A percentile compares a stretch with the other conserved stretches of the same genome.
Evolutionary conservation across 1,284 basidiomycete genomes (phyloP).

Genomic region (Takashimella koratensis): DNA sequence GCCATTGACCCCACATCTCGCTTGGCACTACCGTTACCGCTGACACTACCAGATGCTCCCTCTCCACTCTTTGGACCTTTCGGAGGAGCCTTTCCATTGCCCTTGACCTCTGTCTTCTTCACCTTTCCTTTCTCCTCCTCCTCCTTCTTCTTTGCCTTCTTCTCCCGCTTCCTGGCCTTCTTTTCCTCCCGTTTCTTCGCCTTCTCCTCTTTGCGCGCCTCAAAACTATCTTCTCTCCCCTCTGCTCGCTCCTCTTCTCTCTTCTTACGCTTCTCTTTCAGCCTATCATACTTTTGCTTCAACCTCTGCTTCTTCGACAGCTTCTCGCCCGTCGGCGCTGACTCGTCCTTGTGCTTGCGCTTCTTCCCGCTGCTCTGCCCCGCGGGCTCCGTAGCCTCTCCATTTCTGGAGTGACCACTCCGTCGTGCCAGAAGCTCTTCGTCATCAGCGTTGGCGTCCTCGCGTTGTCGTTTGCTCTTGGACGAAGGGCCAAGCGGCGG

Average conservation of each 20-base stretch:
- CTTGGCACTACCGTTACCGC: not conserved
- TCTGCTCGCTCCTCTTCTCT: not conserved
- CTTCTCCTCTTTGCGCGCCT: not conserved
- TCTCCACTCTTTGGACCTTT: no score
- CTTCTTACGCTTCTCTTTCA: constrained; percentile 6
- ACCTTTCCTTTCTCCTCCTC: not conserved
- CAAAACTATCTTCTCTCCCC: not conserved
- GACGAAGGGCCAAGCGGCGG: not conserved
- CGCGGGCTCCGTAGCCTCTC: not conserved
- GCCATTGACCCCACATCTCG: not conserved
- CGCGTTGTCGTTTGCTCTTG: not conserved
- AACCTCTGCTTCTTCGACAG: not conserved
- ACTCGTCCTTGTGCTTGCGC: constrained; percentile 4
- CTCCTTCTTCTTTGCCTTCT: not conserved
- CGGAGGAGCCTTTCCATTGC: not conserved
- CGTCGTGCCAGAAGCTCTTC: not conserved
- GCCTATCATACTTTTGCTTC: not conserved
- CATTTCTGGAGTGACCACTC: not conserved
- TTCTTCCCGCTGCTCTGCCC: not conserved
- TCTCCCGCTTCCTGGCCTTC: not conserved
- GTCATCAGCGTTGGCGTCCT: not conserved
- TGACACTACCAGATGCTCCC: no score
- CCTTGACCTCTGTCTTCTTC: no score
- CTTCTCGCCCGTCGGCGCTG: not conserved
- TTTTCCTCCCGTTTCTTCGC: no score